These are phyloP conservation scores for Hepatocystis sp. DNA, from an alignment of 169 alveolate genomes.

Conservation along the genomic window DNA sequence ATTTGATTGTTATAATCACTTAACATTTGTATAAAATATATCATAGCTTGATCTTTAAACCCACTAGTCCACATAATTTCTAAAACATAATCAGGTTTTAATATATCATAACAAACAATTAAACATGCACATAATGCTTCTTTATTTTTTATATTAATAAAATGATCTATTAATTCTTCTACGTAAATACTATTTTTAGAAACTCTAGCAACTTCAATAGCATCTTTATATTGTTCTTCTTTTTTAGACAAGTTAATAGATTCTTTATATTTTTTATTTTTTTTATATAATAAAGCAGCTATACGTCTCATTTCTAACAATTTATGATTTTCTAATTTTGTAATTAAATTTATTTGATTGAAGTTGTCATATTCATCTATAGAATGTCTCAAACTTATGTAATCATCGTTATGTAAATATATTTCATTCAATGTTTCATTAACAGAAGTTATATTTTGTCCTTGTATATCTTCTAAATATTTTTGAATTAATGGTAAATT, in stretches of 20 bases:
- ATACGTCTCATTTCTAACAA: constrained; percentile 98
- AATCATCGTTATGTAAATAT: constrained; percentile 97
- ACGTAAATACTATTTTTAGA: constrained; percentile 89
- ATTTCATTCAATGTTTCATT: constrained; percentile 99
- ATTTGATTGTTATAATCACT: constrained; percentile 87
- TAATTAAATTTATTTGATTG: constrained; percentile 95
- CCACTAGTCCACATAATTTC: constrained; percentile 99
- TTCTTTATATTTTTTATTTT: constrained; percentile 92
- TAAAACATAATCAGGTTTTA: constrained; percentile 97
- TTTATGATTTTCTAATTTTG: constrained; percentile 95
- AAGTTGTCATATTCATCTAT: constrained; percentile 95
- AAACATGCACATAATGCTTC: constrained; percentile 98
- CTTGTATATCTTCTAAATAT: constrained; percentile 86
- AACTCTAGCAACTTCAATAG: constrained; percentile 80
- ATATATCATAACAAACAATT: constrained; percentile 96
- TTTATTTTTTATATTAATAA: constrained; percentile 91
- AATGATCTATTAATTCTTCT: constrained; percentile 92
- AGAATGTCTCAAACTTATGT: constrained; percentile 94
- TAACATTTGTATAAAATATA: constrained; percentile 95
- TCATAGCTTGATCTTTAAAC: constrained; percentile 96
- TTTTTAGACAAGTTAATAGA: constrained; percentile 93
- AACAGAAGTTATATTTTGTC: constrained; percentile 92
- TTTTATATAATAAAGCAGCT: constrained; percentile 94
- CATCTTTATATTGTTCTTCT: constrained; percentile 80
- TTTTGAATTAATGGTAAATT: constrained; percentile 89